Evolutionary conservation across 164 flowering plant species (phyloP).

Genomic region (Vitis rupestris): DNA sequence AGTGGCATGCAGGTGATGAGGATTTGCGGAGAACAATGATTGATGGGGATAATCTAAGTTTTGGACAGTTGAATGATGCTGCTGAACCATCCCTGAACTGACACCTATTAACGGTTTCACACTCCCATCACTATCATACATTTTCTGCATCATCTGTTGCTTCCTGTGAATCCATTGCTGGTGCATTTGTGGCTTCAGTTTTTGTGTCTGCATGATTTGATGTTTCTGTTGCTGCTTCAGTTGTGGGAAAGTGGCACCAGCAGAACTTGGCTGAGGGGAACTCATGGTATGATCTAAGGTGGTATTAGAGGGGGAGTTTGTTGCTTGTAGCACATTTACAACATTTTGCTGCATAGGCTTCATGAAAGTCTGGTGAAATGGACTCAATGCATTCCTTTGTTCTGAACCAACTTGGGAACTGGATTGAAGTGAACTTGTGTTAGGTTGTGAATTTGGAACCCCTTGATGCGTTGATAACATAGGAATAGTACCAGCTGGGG

Average conservation of each 20-base stretch:
- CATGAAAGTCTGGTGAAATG: background rate
- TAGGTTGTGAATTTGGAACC: background rate
- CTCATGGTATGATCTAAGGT: background rate
- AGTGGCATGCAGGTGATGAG: background rate
- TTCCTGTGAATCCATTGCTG: background rate
- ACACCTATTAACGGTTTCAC: background rate
- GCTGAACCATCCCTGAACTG: background rate
- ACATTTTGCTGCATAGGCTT: background rate
- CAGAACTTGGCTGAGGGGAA: background rate
- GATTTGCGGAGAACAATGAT: background rate
- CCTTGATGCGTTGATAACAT: background rate
- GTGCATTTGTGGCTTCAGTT: background rate
- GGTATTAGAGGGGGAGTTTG: background rate
- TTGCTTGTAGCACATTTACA: background rate
- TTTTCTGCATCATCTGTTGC: background rate
- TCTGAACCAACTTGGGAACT: background rate
- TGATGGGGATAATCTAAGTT: background rate
- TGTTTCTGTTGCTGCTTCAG: background rate
- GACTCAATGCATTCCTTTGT: conserved; percentile 1
- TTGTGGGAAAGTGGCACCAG: background rate
- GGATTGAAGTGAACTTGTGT: background rate
- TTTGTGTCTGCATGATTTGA: background rate
- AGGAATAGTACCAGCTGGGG: background rate
- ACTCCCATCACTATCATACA: background rate
- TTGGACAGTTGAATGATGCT: background rate